Percentiles rank a stretch among this genome's conserved stretches.
These are phyloP conservation scores for Ophioceras dolichostomum DNA, from an alignment of 2,329 filamentous ascomycete genomes.

Conservation along the genomic window DNA sequence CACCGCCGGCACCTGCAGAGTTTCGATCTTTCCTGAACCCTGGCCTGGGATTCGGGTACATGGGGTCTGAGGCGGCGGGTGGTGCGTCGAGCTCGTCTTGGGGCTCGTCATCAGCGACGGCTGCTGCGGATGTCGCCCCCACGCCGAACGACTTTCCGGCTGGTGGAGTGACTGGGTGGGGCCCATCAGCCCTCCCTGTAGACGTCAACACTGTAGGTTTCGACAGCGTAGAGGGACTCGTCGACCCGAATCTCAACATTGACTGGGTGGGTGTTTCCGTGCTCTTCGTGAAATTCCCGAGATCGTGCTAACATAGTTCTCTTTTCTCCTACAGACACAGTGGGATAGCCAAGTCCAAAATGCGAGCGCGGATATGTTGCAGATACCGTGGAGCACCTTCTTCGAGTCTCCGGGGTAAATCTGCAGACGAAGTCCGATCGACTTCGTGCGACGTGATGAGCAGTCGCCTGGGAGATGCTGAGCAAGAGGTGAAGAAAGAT, in stretches of 20 bases:
- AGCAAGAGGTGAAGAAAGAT: too few relatives aligned
- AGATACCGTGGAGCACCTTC: constrained; percentile 14
- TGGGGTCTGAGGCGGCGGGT: not conserved
- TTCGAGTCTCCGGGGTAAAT: too few relatives aligned
- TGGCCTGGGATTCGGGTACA: not conserved
- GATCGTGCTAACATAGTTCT: constrained; percentile 5
- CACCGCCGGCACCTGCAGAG: not conserved
- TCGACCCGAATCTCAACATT: not conserved
- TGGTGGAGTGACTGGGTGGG: not conserved
- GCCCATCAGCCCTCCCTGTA: too few relatives aligned
- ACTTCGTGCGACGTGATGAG: too few relatives aligned
- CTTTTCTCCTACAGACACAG: constrained; percentile 5
- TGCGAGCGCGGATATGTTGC: constrained; percentile 9
- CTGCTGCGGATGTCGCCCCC: not conserved
- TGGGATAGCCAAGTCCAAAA: constrained; percentile 16
- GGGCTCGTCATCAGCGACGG: not conserved
- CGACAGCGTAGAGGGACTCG: not conserved
- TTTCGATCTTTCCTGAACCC: not conserved
- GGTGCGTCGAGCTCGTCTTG: not conserved
- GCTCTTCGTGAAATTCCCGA: constrained; percentile 5
- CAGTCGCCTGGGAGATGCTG: too few relatives aligned
- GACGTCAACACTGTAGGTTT: too few relatives aligned
- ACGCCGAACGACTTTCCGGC: not conserved
- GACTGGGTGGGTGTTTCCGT: constrained; percentile 1
- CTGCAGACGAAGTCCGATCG: too few relatives aligned